Evolutionary conservation across 2,329 filamentous ascomycete genomes (phyloP).

Genomic region (Teratosphaeria epicoccoides): DNA sequence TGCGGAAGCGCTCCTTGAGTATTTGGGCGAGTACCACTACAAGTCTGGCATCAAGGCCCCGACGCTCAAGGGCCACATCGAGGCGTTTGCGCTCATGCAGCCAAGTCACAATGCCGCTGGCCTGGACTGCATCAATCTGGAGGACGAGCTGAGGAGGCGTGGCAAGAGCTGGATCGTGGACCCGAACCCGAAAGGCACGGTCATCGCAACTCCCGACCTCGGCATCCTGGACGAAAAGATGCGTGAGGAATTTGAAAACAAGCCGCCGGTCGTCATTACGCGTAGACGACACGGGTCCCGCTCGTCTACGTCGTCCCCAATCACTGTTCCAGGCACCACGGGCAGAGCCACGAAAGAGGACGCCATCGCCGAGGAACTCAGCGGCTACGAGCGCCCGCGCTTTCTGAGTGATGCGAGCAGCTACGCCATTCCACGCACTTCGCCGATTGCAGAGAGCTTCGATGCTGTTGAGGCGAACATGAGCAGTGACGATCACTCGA

Average conservation of each 20-base stretch:
- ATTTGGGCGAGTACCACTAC: slow-evolving; percentile 11
- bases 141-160: slow-evolving; percentile 7
- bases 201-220: not conserved
- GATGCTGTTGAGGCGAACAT: not conserved
- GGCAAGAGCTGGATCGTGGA: slow-evolving; percentile 14
- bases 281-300: not conserved
- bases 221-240: not conserved
- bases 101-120: slow-evolving; percentile 9
- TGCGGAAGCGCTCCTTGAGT: slow-evolving; percentile 33
- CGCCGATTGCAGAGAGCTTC: not conserved
- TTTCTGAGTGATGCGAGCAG: not conserved
- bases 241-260: not conserved
- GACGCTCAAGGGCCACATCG: slow-evolving; percentile 8
- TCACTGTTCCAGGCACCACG: slow-evolving; percentile 2
- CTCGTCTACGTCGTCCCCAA: slow-evolving; percentile 1
- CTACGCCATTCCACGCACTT: not conserved
- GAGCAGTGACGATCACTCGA: not conserved
- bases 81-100: slow-evolving; percentile 15
- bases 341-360: not conserved
- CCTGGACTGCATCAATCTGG: slow-evolving; percentile 3
- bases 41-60: slow-evolving; percentile 1
- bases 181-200: slow-evolving; percentile 4
- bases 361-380: not conserved
- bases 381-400: not conserved
- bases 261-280: not conserved